Evolutionary conservation across 2,329 filamentous ascomycete genomes (phyloP).

Genomic region (Aspergillus hortae): DNA sequence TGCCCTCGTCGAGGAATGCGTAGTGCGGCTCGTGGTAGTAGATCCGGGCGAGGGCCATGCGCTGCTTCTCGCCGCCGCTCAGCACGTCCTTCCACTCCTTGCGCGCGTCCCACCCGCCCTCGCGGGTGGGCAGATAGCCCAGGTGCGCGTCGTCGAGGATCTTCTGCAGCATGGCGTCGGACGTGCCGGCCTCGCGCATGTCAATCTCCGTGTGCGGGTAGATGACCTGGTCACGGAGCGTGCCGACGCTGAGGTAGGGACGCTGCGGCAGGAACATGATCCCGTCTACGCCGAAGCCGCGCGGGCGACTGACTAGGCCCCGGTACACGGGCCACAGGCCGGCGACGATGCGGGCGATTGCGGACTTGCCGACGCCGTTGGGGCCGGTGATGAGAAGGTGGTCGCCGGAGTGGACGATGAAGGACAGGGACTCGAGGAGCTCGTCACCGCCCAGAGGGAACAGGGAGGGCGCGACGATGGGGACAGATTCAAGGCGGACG

Average conservation of each 20-base stretch:
- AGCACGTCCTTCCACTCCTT: conserved; percentile 99
- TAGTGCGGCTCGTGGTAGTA: conserved; percentile 94
- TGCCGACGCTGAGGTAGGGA: conserved; percentile 87
- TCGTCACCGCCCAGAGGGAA: conserved; percentile 91
- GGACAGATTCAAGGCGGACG: conserved; percentile 87
- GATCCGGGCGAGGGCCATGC: conserved; percentile 84
- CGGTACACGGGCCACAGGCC: conserved; percentile 96
- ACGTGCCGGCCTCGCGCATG: conserved; percentile 77
- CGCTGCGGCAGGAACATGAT: conserved; percentile 98
- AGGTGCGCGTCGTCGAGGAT: conserved; percentile 80
- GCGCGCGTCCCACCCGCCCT: conserved; percentile 93
- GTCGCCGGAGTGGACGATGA: conserved; percentile 85
- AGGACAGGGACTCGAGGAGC: conserved; percentile 79
- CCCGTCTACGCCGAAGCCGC: conserved; percentile 75
- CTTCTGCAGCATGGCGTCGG: conserved; percentile 71
- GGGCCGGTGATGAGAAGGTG: conserved; percentile 92
- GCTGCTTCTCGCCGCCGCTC: conserved; percentile 95
- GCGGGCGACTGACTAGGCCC: conserved; percentile 83
- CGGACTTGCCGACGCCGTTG: conserved; percentile 91
- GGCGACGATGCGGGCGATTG: conserved; percentile 80
- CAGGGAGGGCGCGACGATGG: conserved; percentile 81
- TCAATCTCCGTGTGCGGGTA: conserved; percentile 94
- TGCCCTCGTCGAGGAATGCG: conserved; percentile 93
- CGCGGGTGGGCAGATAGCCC: conserved; percentile 83
- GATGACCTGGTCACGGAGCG: conserved; percentile 92